Percentiles rank a stretch among this genome's conserved stretches.
These are phyloP conservation scores for Calvatia gigantea DNA, from an alignment of 768 basidiomycete genomes.

Conservation along the genomic window DNA sequence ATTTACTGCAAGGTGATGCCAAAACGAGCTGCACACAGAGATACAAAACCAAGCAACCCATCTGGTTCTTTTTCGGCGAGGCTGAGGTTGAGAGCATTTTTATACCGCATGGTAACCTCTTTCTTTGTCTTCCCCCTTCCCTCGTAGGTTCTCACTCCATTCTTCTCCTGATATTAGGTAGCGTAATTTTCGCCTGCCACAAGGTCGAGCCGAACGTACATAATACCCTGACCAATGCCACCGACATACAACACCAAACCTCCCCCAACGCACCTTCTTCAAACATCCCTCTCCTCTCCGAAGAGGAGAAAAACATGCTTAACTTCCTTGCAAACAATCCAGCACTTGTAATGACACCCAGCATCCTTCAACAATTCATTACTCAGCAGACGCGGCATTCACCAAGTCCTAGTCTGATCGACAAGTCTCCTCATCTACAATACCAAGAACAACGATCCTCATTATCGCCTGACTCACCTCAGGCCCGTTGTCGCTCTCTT, in stretches of 20 bases:
- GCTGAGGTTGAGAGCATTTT: conserved; percentile 89
- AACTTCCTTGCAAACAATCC: too few relatives aligned
- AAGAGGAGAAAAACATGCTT: too few relatives aligned
- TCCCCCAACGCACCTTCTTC: conserved; percentile 34
- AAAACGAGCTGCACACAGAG: conserved; percentile 86
- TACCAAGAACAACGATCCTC: too few relatives aligned
- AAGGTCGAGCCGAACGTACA: conserved; percentile 49
- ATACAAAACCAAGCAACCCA: conserved; percentile 69
- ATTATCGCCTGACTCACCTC: too few relatives aligned
- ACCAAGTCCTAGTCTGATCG: too few relatives aligned
- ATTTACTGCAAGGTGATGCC: conserved; percentile 52
- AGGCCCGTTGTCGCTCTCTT: too few relatives aligned
- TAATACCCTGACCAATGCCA: conserved; percentile 32
- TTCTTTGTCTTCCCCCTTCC: conserved; percentile 22
- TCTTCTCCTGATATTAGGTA: conserved; percentile 39
- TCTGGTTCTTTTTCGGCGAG: conserved; percentile 55
- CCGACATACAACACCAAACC: conserved; percentile 41
- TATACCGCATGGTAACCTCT: conserved; percentile 77
- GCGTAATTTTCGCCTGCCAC: conserved; percentile 73
- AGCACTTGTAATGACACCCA: too few relatives aligned
- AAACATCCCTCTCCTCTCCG: too few relatives aligned
- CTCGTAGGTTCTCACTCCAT: conserved; percentile 20
- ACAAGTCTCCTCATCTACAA: too few relatives aligned
- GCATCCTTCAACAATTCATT: too few relatives aligned
- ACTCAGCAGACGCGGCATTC: too few relatives aligned